Percentiles rank a stretch among this genome's conserved stretches.
These are phyloP conservation scores for Mucor saturninus DNA, from an alignment of 371 early-diverging fungal species.

Conservation along the genomic window DNA sequence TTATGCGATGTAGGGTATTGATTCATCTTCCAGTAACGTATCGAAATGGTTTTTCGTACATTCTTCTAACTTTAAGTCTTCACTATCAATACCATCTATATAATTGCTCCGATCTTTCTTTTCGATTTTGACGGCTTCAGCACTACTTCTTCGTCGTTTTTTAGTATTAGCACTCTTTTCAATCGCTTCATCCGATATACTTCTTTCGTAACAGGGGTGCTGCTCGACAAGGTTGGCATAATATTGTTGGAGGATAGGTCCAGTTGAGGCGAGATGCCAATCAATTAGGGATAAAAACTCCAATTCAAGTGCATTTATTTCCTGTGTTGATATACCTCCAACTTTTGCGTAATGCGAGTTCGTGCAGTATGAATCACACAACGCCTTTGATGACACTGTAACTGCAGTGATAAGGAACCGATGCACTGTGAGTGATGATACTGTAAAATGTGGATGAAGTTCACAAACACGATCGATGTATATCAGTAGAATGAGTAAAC, in stretches of 20 bases:
- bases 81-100: constrained; percentile 9
- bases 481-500: constrained; percentile 83
- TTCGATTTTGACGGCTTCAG: constrained; percentile 7
- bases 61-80: constrained; percentile 33
- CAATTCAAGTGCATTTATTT: constrained; percentile 93
- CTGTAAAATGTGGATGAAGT: constrained; percentile 80
- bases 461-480: constrained; percentile 93
- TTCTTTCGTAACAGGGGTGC: constrained; percentile 56
- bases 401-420: constrained; percentile 94
- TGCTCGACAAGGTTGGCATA: constrained; percentile 81
- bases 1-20: constrained; percentile 56
- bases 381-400: constrained; percentile 86
- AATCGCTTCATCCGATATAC: constrained; percentile 1
- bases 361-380: constrained; percentile 87
- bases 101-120: constrained; percentile 10
- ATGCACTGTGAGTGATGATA: constrained; percentile 91
- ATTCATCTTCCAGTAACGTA: constrained; percentile 38
- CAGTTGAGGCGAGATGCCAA: constrained; percentile 85
- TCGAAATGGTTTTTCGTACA: constrained; percentile 50
- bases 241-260: constrained; percentile 83
- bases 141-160: constrained; percentile 32
- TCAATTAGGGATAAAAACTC: constrained; percentile 88
- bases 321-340: constrained; percentile 92
- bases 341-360: constrained; percentile 92
- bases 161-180: constrained; percentile 11